A percentile compares a stretch with the other conserved stretches of the same genome.
phyloP scores from a whole-genome alignment of 345 rosid genomes.

The Melastoma malabathricum region DNA sequence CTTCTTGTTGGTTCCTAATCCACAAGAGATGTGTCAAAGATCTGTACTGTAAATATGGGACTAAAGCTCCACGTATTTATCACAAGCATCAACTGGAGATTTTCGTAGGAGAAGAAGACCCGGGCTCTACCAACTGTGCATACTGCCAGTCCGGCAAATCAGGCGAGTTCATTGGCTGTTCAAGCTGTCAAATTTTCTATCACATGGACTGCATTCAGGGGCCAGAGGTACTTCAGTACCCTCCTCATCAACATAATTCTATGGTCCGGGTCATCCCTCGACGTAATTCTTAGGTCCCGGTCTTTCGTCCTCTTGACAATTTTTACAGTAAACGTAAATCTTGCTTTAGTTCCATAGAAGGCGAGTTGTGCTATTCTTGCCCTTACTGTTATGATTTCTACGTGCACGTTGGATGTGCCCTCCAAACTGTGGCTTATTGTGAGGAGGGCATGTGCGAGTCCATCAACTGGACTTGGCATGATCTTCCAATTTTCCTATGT shows the following conservation, averaged over 20 bases:
- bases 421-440: background rate
- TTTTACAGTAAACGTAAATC: fast-evolving
- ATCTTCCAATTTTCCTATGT: background rate
- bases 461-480: background rate
- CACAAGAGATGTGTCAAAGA: background rate
- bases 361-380: background rate
- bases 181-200: background rate
- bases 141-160: fast-evolving
- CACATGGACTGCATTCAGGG: too few species aligned
- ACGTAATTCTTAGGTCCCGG: too few species aligned
- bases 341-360: background rate
- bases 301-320: fast-evolving
- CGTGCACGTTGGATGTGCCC: background rate
- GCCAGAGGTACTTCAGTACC: fast-evolving
- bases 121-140: background rate
- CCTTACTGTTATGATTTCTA: background rate
- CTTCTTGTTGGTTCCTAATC: fast-evolving
- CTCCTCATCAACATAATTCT: background rate
- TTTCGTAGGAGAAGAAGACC: too few species aligned
- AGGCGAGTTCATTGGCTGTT: background rate
- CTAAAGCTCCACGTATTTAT: too few species aligned
- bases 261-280: too few species aligned
- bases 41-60: too few species aligned
- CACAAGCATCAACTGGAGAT: background rate
- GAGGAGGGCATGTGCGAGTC: background rate